phyloP scores from a whole-genome alignment of 2,329 filamentous ascomycete genomes.

The Cercospora janseana region DNA sequence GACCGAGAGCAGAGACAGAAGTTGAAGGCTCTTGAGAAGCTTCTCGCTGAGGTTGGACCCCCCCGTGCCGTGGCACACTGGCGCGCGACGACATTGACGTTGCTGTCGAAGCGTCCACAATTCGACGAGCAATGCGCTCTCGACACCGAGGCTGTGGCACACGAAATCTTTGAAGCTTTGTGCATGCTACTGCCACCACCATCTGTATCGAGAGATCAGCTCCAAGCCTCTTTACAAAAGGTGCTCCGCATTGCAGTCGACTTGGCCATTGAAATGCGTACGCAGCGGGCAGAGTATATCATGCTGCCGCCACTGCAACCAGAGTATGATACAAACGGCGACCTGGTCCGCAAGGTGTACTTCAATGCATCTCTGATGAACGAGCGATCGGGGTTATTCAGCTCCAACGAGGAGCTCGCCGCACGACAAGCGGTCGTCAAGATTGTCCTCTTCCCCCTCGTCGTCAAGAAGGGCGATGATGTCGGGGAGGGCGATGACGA shows the following conservation, averaged over 20 bases:
- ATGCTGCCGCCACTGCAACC: conserved; percentile 95
- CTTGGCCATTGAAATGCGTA: conserved; percentile 94
- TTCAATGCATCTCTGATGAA: conserved; percentile 97
- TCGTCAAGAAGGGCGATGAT: conserved; percentile 94
- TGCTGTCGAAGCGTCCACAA: conserved; percentile 75
- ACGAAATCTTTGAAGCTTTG: conserved; percentile 82
- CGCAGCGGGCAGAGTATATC: conserved; percentile 93
- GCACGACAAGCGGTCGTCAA: conserved; percentile 74
- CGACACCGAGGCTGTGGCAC: conserved; percentile 93
- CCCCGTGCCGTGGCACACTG: conserved; percentile 89
- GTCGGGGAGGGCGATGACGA: conserved; percentile 84
- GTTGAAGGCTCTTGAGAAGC: conserved; percentile 92
- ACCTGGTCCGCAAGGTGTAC: conserved; percentile 78
- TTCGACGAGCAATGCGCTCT: conserved; percentile 80
- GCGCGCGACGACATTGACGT: conserved; percentile 90
- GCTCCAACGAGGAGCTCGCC: conserved; percentile 77
- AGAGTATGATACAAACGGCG: conserved; percentile 90
- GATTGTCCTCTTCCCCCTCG: conserved; percentile 90
- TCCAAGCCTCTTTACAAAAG: conserved; percentile 78
- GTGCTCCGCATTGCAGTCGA: conserved; percentile 87
- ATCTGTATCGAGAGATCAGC: conserved; percentile 72
- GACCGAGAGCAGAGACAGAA: conserved; percentile 97
- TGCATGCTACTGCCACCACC: conserved; percentile 84
- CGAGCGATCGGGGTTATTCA: conserved; percentile 72
- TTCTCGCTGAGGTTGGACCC: conserved; percentile 82